Percentiles rank a stretch among this genome's conserved stretches.
Evolutionary conservation across 2,329 filamentous ascomycete species (phyloP).

Genomic region (Ramularia endophylla): DNA sequence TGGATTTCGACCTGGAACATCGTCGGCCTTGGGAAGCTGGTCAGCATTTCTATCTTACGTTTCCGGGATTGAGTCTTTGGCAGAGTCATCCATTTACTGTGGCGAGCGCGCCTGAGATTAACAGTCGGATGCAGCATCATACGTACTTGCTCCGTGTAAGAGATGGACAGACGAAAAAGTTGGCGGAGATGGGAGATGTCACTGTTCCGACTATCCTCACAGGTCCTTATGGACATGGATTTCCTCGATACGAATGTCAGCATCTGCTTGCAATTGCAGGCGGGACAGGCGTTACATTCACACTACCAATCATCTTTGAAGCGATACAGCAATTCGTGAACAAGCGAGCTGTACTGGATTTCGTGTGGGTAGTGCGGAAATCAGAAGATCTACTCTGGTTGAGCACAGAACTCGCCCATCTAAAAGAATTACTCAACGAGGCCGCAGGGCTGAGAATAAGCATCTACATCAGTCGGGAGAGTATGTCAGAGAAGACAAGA

Average conservation of each 20-base stretch:
- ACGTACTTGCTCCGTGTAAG: conserved; percentile 34
- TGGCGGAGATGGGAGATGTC: conserved; percentile 40
- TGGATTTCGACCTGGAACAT: conserved; percentile 60
- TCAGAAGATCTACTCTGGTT: conserved; percentile 54
- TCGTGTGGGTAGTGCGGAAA: conserved; percentile 61
- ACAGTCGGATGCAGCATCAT: conserved; percentile 25
- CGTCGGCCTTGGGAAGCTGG: conserved; percentile 56
- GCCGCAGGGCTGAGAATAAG: conserved; percentile 43
- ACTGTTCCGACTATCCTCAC: conserved; percentile 55
- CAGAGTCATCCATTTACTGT: conserved; percentile 69
- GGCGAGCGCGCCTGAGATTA: conserved; percentile 44
- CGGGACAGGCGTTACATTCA: conserved; percentile 55
- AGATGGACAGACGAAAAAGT: conserved; percentile 52
- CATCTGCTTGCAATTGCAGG: conserved; percentile 38
- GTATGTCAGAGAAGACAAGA: not conserved
- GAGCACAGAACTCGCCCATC: conserved; percentile 47
- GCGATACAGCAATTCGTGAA: conserved; percentile 32
- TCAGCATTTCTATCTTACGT: conserved; percentile 67
- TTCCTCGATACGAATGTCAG: conserved; percentile 17
- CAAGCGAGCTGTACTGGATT: conserved; percentile 40
- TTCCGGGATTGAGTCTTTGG: conserved; percentile 60
- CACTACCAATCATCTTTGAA: conserved; percentile 38
- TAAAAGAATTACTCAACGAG: conserved; percentile 38
- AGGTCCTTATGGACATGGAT: conserved; percentile 53
- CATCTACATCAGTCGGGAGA: conserved; percentile 56